Conservation (phyloP, 192 early-diverging fungal genomes). For the Phlyctochytrium arcticum region DNA sequence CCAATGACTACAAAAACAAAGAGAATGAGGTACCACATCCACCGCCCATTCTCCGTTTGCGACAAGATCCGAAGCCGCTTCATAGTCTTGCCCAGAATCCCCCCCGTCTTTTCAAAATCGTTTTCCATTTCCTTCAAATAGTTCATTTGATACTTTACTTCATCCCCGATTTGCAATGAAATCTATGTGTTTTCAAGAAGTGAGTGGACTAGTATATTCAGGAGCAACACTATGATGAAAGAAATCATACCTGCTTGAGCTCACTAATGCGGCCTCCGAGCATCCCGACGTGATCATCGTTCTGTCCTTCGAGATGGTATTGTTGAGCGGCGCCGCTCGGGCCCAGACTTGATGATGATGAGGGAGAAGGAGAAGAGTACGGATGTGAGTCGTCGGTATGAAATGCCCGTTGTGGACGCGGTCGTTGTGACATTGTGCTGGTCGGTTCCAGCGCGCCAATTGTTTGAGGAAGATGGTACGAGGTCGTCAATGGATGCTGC, state of each 20-base stretch:
- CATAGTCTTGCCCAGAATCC: slow-evolving; percentile 29
- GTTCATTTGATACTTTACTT: slow-evolving; percentile 29
- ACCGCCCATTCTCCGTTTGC: slow-evolving; percentile 33
- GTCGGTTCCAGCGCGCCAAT: background rate
- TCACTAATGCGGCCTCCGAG: slow-evolving; percentile 26
- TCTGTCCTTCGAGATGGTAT: slow-evolving; percentile 27
- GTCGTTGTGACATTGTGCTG: background rate
- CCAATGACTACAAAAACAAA: slow-evolving; percentile 35
- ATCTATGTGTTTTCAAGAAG: slow-evolving; percentile 15
- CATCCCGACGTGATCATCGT: slow-evolving; percentile 32
- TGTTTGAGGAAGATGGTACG: too few species aligned
- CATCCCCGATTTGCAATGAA: slow-evolving; percentile 36
- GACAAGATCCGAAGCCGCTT: slow-evolving; percentile 26
- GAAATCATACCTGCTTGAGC: slow-evolving; percentile 31
- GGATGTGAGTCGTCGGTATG: background rate
- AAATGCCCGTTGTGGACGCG: background rate
- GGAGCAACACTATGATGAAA: background rate
- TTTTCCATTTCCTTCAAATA: slow-evolving; percentile 27
- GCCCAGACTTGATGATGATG: too few species aligned
- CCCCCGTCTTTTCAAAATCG: slow-evolving; percentile 36
- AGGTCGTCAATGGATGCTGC: too few species aligned
- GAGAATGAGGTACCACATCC: slow-evolving; percentile 40
- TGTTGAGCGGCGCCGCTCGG: too few species aligned
- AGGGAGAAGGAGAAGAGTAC: too few species aligned
- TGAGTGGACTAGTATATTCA: background rate